phyloP scores from a whole-genome alignment of 768 basidiomycete species.

The Mycena crocata region DNA sequence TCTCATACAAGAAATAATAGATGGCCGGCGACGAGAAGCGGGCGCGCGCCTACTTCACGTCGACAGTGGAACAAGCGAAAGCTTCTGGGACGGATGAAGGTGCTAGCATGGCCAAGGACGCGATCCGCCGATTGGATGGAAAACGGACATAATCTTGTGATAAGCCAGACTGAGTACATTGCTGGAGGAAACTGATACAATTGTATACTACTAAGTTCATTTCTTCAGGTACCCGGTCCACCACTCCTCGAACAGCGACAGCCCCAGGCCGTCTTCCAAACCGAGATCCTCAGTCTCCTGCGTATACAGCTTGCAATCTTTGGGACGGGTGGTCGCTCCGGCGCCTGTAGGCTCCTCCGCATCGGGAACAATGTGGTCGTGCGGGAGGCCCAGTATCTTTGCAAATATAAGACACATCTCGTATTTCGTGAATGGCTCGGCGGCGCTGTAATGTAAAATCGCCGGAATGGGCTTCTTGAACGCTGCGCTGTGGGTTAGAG shows the following conservation, averaged over 20 bases:
- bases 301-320: conserved; percentile 83
- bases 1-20: not conserved
- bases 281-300: conserved; percentile 78
- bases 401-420: conserved; percentile 89
- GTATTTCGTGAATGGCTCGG: conserved; percentile 91
- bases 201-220: conserved; percentile 7
- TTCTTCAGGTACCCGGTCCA: conserved; percentile 69
- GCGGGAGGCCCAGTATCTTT: conserved; percentile 74
- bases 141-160: conserved; percentile 9
- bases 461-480: conserved; percentile 64
- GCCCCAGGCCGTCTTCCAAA: conserved; percentile 67
- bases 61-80: conserved; percentile 22
- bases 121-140: conserved; percentile 21
- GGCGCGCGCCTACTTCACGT: conserved; percentile 9
- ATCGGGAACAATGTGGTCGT: conserved; percentile 81
- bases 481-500: conserved; percentile 35
- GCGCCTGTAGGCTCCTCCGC: conserved; percentile 70
- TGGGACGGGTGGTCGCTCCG: conserved; percentile 81
- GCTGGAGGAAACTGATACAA: conserved; percentile 1
- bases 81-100: conserved; percentile 20
- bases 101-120: conserved; percentile 2
- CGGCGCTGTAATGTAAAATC: conserved; percentile 88
- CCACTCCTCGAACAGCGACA: conserved; percentile 86
- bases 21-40: conserved; percentile 23
- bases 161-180: conserved; percentile 27